phyloP scores from a whole-genome alignment of 306 rosid species.

The Ammopiptanthus mongolicus region DNA sequence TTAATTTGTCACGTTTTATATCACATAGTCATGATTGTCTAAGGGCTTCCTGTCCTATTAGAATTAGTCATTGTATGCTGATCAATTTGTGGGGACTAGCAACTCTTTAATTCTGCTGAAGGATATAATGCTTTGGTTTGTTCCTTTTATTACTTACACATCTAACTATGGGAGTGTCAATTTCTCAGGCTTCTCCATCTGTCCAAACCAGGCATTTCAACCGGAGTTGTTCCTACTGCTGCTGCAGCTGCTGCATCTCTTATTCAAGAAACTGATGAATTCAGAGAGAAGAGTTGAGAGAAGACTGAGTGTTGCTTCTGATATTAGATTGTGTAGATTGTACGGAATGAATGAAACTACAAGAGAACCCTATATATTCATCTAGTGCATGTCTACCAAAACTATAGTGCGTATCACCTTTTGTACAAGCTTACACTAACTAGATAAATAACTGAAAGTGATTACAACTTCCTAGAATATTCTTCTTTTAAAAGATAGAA shows the following conservation, averaged over 20 bases:
- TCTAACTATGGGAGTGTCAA: constrained; percentile 14
- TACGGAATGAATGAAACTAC: neutral
- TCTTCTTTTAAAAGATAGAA: no score
- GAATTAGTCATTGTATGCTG: neutral
- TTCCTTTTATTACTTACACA: constrained; percentile 1
- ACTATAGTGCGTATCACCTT: no score
- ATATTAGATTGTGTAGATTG: neutral
- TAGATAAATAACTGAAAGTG: no score
- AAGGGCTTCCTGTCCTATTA: neutral
- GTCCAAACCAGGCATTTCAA: constrained; percentile 87
- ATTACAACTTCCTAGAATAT: no score
- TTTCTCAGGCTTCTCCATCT: constrained; percentile 86
- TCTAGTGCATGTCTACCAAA: no score
- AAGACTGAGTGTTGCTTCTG: neutral
- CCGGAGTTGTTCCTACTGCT: constrained; percentile 95
- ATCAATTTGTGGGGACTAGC: neutral
- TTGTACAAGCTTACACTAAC: no score
- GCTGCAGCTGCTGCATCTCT: constrained; percentile 98
- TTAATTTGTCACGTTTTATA: neutral
- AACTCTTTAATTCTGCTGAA: neutral
- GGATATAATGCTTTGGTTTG: neutral
- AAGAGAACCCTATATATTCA: neutral
- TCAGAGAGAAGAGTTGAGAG: neutral
- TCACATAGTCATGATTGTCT: neutral
- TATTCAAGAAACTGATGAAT: constrained; percentile 10